Conservation (phyloP, 331 rosid genomes). For the Quercus lobata region DNA sequence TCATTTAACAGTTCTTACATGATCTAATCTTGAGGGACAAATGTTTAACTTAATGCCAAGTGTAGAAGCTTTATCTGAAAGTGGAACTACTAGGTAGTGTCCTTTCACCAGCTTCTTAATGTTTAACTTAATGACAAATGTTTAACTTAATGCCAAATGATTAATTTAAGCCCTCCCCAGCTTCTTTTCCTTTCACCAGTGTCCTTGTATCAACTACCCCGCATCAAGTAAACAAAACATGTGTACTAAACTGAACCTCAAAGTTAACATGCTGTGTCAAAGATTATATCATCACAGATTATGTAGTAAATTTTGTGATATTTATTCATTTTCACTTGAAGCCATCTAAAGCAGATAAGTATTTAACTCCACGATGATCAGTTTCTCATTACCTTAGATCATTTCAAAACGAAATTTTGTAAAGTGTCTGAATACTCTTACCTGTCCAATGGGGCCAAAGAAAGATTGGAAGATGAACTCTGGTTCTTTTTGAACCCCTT, state of each 20-base stretch:
- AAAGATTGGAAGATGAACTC: constrained; percentile 28
- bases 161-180: background rate
- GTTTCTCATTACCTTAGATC: constrained; percentile 6
- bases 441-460: constrained; percentile 43
- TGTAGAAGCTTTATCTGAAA: background rate
- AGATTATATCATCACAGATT: background rate
- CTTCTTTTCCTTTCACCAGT: constrained; percentile 29
- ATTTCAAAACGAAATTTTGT: background rate
- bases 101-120: no score
- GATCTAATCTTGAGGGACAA: constrained; percentile 6
- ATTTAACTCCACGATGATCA: background rate
- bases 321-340: background rate
- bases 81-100: background rate
- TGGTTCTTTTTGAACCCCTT: constrained; percentile 32
- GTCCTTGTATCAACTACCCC: constrained; percentile 34
- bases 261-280: background rate
- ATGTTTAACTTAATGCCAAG: constrained; percentile 3
- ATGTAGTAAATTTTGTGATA: background rate
- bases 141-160: no score
- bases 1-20: background rate
- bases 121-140: no score
- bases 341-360: background rate
- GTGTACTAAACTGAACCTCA: constrained; percentile 8
- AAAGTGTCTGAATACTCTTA: constrained; percentile 18
- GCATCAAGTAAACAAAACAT: constrained; percentile 28